Evolutionary conservation across 257 asterid genomes (phyloP).

Genomic region (Capsicum rhomboideum): DNA sequence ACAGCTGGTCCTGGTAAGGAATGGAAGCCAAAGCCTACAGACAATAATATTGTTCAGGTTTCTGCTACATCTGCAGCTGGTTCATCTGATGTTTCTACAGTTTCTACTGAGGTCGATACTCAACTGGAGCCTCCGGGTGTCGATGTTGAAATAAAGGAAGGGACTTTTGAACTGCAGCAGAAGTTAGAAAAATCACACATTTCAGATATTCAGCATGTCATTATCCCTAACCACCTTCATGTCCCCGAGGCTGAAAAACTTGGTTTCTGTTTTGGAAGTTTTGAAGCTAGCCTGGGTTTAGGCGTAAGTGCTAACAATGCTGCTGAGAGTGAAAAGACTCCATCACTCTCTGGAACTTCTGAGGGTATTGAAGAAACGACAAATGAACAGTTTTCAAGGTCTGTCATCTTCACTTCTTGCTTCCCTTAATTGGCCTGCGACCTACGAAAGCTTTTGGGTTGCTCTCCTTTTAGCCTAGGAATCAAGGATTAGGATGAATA

Average conservation of each 20-base stretch:
- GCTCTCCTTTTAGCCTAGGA: background rate
- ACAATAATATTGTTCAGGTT: slow-evolving; percentile 35
- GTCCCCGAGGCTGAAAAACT: slow-evolving; percentile 78
- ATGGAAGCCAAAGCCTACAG: slow-evolving; percentile 79
- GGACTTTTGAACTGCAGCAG: slow-evolving; percentile 46
- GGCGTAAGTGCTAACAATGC: slow-evolving; percentile 30
- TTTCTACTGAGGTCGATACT: slow-evolving; percentile 32
- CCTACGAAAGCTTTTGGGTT: background rate
- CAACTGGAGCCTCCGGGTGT: slow-evolving; percentile 22
- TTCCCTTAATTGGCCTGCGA: background rate
- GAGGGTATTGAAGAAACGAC: slow-evolving; percentile 51
- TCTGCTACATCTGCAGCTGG: slow-evolving; percentile 7
- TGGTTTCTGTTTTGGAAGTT: slow-evolving; percentile 91
- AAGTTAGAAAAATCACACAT: slow-evolving; percentile 52
- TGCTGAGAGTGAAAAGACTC: slow-evolving; percentile 35
- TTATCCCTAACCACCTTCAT: slow-evolving; percentile 77
- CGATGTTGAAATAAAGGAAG: slow-evolving; percentile 36
- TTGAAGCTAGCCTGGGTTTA: slow-evolving; percentile 59
- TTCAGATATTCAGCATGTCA: slow-evolving; percentile 61
- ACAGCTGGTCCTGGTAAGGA: slow-evolving; percentile 61
- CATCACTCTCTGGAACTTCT: slow-evolving; percentile 35
- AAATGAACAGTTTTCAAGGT: slow-evolving; percentile 59
- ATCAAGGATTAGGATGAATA: background rate
- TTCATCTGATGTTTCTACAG: slow-evolving; percentile 35
- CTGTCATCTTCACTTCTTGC: slow-evolving; percentile 13